Base-by-base conservation (phyloP, 371 early-diverging fungal genomes). In the Thermomucor indicae-seudaticae region DNA sequence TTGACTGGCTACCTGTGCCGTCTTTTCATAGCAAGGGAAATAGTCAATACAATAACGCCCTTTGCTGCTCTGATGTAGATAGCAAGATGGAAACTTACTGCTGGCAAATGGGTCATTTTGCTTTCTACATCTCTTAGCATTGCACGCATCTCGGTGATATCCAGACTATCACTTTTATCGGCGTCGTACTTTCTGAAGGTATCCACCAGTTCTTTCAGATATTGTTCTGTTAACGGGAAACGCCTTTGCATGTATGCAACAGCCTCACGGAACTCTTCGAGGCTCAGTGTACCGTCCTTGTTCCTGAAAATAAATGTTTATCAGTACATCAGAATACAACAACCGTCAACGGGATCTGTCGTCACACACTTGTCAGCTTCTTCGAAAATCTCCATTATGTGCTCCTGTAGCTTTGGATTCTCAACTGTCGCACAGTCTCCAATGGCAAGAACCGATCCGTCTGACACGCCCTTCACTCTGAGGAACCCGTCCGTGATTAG, bases 1-100 rank as follows among this genome's bases (percentile, higher is more conserved):
- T 58, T 94, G 95, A 61, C 73, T 84, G 23, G 95, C 95, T 4
- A 91, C 91, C 66, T 94, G 95, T 2, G 95, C 95, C 27, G 92
- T 91, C 78, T 83, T 57, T 44, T 12, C 31, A 16, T 23, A 19
- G 3, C 4, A 48, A 11, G 27, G 20, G 17, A 6, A 19, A 44
- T 14, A 34, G 24, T 41, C 2, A 11, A 17, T 22, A 25, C 30
- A 25, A 6, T 11, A 23, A 23, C 22, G 1, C 28, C 6, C 19
- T 14, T 27, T 11, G 25, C 32, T 47, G 10, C 6, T 14, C n/a
- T 14, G 8, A 6, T 39, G 6, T 39, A 10, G 19, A 39, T 19
- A 6, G 24, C 42, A 24, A 17, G 12, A 24, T 42, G 42, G 45
- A 4, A 3, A 17, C 73, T 48, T 74, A 81, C 84, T 19, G 89